phyloP scores from a whole-genome alignment of 768 basidiomycete species.

The Galerina marginata region DNA sequence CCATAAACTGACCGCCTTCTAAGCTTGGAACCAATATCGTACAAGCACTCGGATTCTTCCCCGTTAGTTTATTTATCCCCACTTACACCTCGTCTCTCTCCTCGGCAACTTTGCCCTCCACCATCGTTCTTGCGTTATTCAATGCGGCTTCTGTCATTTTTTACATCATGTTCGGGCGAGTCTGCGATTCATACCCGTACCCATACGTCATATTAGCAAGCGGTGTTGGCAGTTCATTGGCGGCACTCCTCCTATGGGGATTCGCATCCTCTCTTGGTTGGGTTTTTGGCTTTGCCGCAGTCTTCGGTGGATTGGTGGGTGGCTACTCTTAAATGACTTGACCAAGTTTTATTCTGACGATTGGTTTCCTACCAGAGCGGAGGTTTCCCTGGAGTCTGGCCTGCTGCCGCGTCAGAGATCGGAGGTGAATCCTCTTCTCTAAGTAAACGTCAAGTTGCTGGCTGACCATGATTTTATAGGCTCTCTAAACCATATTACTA shows the following conservation, averaged over 20 bases:
- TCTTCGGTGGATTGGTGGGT: slow-evolving; percentile 16
- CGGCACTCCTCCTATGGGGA: slow-evolving; percentile 14
- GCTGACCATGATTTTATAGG: not conserved
- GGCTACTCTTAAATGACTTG: not conserved
- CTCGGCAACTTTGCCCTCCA: slow-evolving; percentile 7
- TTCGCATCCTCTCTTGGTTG: slow-evolving; percentile 13
- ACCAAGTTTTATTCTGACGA: not conserved
- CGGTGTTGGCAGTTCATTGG: slow-evolving; percentile 9
- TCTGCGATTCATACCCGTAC: slow-evolving; percentile 15
- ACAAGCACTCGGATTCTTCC: slow-evolving; percentile 13
- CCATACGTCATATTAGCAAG: slow-evolving; percentile 15
- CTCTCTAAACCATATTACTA: slow-evolving; percentile 15
- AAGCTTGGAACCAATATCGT: slow-evolving; percentile 9
- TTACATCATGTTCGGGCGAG: slow-evolving; percentile 12
- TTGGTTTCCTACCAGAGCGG: not conserved
- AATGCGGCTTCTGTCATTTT: slow-evolving; percentile 13
- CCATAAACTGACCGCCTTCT: not conserved
- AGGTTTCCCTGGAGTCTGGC: slow-evolving; percentile 13
- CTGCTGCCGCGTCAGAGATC: slow-evolving; percentile 15
- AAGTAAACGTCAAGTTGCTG: not conserved
- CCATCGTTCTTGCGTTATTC: slow-evolving; percentile 11
- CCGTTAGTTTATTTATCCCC: slow-evolving; percentile 12
- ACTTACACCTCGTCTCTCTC: slow-evolving; percentile 15
- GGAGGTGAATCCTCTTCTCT: slow-evolving; percentile 1
- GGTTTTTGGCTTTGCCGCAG: slow-evolving; percentile 12